A percentile compares a stretch with the other conserved stretches of the same genome.
These are phyloP conservation scores for Gaertneriomyces sp. DNA, from an alignment of 192 early-diverging fungal species.

Conservation along the genomic window DNA sequence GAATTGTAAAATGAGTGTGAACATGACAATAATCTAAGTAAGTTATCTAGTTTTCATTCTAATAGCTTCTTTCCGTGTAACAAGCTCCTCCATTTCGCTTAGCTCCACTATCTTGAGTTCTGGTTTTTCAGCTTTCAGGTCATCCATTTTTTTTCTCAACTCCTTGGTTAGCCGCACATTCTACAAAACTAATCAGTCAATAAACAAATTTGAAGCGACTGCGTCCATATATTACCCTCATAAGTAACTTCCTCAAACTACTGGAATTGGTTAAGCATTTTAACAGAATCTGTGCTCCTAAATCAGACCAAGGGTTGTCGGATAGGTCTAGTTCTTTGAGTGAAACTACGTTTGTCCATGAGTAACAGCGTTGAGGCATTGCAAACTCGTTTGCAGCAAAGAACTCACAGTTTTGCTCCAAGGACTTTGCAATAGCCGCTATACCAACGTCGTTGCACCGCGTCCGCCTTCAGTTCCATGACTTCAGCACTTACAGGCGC, in stretches of 20 bases:
- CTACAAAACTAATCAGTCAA: neutral
- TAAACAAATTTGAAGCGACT: neutral
- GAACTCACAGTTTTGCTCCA: constrained; percentile 45
- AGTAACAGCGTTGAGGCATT: neutral
- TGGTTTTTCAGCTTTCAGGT: constrained; percentile 43
- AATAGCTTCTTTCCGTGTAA: constrained; percentile 15
- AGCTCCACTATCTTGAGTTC: constrained; percentile 37
- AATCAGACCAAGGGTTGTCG: constrained; percentile 43
- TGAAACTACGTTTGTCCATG: neutral
- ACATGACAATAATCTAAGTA: too few species aligned
- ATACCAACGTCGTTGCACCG: constrained; percentile 38
- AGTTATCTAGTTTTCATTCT: neutral
- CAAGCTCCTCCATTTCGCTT: constrained; percentile 19
- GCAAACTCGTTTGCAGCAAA: neutral
- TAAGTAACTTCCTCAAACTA: constrained; percentile 28
- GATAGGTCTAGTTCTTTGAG: constrained; percentile 44
- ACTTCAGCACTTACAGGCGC: neutral
- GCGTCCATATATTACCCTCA: constrained; percentile 19
- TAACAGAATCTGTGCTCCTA: constrained; percentile 36
- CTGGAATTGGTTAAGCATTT: constrained; percentile 39
- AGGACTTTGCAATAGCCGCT: constrained; percentile 30
- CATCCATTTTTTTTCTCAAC: constrained; percentile 38
- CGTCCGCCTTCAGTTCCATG: constrained; percentile 27
- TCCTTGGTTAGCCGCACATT: constrained; percentile 41
- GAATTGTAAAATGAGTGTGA: too few species aligned